A percentile compares a stretch with the other conserved stretches of the same genome.
These are phyloP conservation scores for Iodosphaeria phyllophila DNA, from an alignment of 2,329 filamentous ascomycete genomes.

Conservation along the genomic window DNA sequence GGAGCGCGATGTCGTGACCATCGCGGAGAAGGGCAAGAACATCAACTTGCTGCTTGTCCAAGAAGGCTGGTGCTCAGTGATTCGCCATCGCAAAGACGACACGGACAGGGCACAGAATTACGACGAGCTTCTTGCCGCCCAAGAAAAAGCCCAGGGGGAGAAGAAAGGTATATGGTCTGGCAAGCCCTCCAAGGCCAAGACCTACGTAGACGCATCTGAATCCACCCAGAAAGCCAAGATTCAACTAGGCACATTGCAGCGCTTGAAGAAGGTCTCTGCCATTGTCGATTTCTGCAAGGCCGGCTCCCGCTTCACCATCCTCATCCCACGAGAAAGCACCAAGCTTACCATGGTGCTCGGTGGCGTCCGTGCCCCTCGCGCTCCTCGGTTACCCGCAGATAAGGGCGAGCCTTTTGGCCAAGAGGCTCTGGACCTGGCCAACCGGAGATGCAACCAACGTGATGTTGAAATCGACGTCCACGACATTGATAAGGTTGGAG, in stretches of 20 bases:
- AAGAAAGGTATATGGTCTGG: slow-evolving; percentile 90
- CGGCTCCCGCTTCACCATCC: slow-evolving; percentile 81
- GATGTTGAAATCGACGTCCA: slow-evolving; percentile 94
- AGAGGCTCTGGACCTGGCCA: slow-evolving; percentile 84
- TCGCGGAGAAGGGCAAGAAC: slow-evolving; percentile 72
- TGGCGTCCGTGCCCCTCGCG: slow-evolving; percentile 77
- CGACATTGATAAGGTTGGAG: slow-evolving; percentile 88
- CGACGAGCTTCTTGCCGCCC: slow-evolving; percentile 66
- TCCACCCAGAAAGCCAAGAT: slow-evolving; percentile 90
- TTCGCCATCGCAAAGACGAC: slow-evolving; percentile 87
- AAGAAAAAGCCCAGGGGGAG: slow-evolving; percentile 68
- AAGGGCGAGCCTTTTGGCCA: slow-evolving; percentile 85
- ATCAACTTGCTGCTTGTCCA: slow-evolving; percentile 73
- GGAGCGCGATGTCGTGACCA: slow-evolving; percentile 82
- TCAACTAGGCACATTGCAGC: slow-evolving; percentile 68
- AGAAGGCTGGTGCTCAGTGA: slow-evolving; percentile 82
- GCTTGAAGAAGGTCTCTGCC: slow-evolving; percentile 82
- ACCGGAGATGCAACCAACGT: slow-evolving; percentile 74
- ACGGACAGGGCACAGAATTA: slow-evolving; percentile 88
- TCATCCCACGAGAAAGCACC: slow-evolving; percentile 81
- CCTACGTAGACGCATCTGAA: slow-evolving; percentile 81
- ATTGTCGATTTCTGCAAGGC: slow-evolving; percentile 96
- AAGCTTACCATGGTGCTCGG: slow-evolving; percentile 91
- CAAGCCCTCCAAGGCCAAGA: slow-evolving; percentile 67
- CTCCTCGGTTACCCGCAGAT: slow-evolving; percentile 59